These are phyloP conservation scores for Monosporascus sp. DNA, from an alignment of 2,329 filamentous ascomycete species.

Conservation along the genomic window DNA sequence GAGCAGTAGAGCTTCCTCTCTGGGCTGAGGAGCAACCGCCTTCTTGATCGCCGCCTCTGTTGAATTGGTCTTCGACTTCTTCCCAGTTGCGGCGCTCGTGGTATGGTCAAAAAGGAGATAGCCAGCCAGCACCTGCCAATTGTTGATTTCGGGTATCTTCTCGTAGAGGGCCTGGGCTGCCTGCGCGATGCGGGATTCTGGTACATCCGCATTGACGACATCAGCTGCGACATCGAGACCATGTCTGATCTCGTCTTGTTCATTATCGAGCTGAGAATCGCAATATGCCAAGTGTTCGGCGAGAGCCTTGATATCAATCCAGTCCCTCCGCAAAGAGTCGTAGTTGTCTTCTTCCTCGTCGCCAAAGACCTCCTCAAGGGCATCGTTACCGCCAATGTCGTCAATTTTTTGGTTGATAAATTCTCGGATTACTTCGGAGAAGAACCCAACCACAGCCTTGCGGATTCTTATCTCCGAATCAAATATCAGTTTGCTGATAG, in stretches of 20 bases:
- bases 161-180: constrained; percentile 84
- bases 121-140: constrained; percentile 84
- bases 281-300: constrained; percentile 80
- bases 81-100: constrained; percentile 50
- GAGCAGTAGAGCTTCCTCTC: constrained; percentile 79
- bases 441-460: constrained; percentile 86
- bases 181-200: constrained; percentile 78
- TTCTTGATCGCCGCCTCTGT: constrained; percentile 61
- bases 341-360: constrained; percentile 70
- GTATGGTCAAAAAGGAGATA: constrained; percentile 94
- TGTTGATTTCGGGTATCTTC: constrained; percentile 70
- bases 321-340: constrained; percentile 70
- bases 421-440: constrained; percentile 80
- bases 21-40: constrained; percentile 65
- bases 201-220: constrained; percentile 56
- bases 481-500: constrained; percentile 81
- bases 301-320: constrained; percentile 89
- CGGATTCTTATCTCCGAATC: constrained; percentile 80
- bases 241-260: constrained; percentile 42
- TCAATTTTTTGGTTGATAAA: constrained; percentile 75
- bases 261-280: constrained; percentile 62
- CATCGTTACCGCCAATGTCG: constrained; percentile 75
- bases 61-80: constrained; percentile 49
- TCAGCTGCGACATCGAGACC: constrained; percentile 46
- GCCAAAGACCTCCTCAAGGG: constrained; percentile 68